Percentiles rank a stretch among this genome's conserved stretches.
phyloP scores from a whole-genome alignment of 305 asterid species.

The Fraxinus sp. region DNA sequence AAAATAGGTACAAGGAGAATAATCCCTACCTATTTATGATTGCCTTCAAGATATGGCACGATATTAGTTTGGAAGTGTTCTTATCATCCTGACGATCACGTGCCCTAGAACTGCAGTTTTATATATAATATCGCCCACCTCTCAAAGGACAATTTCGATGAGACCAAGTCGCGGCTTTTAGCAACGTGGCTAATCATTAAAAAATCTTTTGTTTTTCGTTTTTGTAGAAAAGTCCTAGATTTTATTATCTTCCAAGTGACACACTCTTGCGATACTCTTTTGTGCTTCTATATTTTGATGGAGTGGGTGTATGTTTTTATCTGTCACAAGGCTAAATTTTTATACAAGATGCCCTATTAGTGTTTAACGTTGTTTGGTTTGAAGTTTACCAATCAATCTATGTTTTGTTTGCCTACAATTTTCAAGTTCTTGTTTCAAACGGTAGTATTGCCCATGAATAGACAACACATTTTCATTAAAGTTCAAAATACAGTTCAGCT shows the following conservation, averaged over 20 bases:
- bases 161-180: neutral
- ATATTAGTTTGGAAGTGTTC: neutral
- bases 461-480: neutral
- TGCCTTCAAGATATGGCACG: neutral
- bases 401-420: neutral
- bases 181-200: neutral
- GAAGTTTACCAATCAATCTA: too few relatives aligned
- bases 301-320: neutral
- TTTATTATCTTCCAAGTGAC: neutral
- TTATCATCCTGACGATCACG: neutral
- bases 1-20: too few relatives aligned
- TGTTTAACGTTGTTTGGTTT: too few relatives aligned
- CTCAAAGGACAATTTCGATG: neutral
- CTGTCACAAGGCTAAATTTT: neutral
- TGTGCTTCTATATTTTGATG: neutral
- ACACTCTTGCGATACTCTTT: neutral
- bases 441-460: neutral
- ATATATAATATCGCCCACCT: neutral
- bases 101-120: neutral
- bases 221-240: neutral
- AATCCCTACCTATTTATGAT: neutral
- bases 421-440: neutral
- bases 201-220: neutral
- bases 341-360: too few relatives aligned
- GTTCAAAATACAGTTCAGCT: neutral